phyloP scores from a whole-genome alignment of 805 yeast genomes.

The Metschnikowia shivogae region DNA sequence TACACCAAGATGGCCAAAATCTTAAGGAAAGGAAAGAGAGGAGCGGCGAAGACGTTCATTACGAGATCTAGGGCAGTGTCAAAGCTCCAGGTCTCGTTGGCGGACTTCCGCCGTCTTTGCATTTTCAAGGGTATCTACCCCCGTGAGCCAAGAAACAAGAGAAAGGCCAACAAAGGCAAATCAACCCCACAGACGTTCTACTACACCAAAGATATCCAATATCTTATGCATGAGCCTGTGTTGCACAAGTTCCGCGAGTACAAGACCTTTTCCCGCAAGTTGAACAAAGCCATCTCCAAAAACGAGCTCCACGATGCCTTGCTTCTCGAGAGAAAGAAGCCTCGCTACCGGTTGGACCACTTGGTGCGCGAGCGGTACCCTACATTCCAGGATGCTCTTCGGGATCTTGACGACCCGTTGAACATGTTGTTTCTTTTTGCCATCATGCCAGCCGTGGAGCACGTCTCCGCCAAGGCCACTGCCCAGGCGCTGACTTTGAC shows the following conservation, averaged over 20 bases:
- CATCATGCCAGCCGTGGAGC: constrained; percentile 90
- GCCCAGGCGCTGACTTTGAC: constrained; percentile 81
- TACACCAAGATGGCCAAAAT: constrained; percentile 50
- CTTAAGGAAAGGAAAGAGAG: constrained; percentile 78
- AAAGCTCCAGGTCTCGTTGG: constrained; percentile 86
- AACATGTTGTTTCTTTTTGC: constrained; percentile 93
- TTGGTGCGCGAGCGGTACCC: constrained; percentile 95
- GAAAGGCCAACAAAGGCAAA: constrained; percentile 97
- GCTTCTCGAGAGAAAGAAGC: constrained; percentile 73
- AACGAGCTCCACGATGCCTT: constrained; percentile 90
- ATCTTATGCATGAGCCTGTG: constrained; percentile 91
- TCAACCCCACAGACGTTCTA: constrained; percentile 95
- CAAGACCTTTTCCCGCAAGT: constrained; percentile 87
- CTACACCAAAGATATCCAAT: constrained; percentile 90
- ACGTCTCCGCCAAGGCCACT: constrained; percentile 75
- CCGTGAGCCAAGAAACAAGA: constrained; percentile 91
- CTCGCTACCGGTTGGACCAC: constrained; percentile 81
- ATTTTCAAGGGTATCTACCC: constrained; percentile 98
- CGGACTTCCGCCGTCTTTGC: constrained; percentile 95
- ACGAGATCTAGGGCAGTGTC: constrained; percentile 94
- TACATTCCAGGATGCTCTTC: constrained; percentile 81
- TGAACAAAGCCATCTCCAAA: constrained; percentile 83
- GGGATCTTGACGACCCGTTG: constrained; percentile 93
- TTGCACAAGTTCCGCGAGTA: constrained; percentile 90
- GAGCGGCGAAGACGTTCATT: constrained; percentile 88